phyloP scores from a whole-genome alignment of 768 basidiomycete genomes.

The Kwoniella bestiolae region DNA sequence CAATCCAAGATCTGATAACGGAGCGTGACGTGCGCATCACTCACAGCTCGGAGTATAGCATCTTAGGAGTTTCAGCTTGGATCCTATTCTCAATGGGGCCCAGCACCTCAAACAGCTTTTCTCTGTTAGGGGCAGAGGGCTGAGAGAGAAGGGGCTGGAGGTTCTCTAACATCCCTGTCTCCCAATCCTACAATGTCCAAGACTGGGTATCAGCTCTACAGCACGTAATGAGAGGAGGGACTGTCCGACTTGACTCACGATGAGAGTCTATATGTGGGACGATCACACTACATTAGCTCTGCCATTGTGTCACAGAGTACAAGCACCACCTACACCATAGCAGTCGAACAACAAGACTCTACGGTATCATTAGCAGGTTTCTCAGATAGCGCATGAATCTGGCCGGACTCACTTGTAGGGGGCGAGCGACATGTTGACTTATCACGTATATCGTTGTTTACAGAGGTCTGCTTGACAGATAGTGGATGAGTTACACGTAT shows the following conservation, averaged over 20 bases:
- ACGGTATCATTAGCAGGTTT: not conserved
- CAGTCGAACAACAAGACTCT: slow-evolving; percentile 41
- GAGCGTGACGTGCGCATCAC: too few relatives aligned
- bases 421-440: not conserved
- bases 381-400: not conserved
- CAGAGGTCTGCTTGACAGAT: too few relatives aligned
- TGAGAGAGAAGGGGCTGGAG: slow-evolving; percentile 29
- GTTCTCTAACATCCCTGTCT: slow-evolving; percentile 27
- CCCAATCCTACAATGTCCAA: slow-evolving; percentile 28
- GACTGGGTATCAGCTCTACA: not conserved
- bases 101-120: slow-evolving; percentile 21
- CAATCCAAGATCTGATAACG: too few relatives aligned
- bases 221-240: not conserved
- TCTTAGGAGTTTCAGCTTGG: slow-evolving; percentile 27
- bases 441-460: not conserved
- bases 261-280: slow-evolving; percentile 27
- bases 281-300: not conserved
- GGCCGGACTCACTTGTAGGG: not conserved
- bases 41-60: slow-evolving; percentile 37
- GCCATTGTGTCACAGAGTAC: too few relatives aligned
- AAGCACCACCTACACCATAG: slow-evolving; percentile 32
- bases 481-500: not conserved
- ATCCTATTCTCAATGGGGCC: slow-evolving; percentile 21
- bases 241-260: slow-evolving; percentile 16
- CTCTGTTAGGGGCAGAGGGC: slow-evolving; percentile 24